Percentiles rank a stretch among this genome's conserved stretches.
Evolutionary conservation across 2,329 filamentous ascomycete species (phyloP).

Genomic region (Sporothrix curviconia): DNA sequence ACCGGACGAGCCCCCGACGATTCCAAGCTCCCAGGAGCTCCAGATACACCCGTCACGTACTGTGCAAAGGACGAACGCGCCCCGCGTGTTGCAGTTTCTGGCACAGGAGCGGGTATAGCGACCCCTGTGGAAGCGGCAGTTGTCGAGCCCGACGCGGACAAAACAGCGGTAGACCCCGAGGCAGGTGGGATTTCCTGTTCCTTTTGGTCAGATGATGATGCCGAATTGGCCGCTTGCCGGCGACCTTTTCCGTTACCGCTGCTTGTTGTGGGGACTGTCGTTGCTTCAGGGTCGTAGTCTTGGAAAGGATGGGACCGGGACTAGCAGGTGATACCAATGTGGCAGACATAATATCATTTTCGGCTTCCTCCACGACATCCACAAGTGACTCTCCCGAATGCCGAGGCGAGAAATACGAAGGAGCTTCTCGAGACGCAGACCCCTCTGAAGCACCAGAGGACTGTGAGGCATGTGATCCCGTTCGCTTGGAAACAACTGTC

Average conservation of each 20-base stretch:
- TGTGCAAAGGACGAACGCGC: neutral
- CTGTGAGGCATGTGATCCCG: constrained; percentile 48
- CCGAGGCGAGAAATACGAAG: neutral
- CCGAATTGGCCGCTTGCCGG: constrained; percentile 40
- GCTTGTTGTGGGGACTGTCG: constrained; percentile 9
- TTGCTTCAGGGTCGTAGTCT: neutral
- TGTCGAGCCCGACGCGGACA: neutral
- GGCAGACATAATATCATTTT: neutral
- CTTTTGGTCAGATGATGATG: constrained; percentile 13
- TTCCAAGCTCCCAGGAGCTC: constrained; percentile 1
- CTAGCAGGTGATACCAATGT: neutral
- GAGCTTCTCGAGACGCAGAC: constrained; percentile 17
- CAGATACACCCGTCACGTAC: neutral
- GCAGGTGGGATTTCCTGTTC: constrained; percentile 3
- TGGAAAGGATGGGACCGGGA: neutral
- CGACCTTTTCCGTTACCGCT: constrained; percentile 37
- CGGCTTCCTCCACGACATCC: constrained; percentile 7
- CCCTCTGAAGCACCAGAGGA: constrained; percentile 33
- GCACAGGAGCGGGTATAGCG: neutral
- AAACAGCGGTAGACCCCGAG: constrained; percentile 1
- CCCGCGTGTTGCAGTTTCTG: neutral
- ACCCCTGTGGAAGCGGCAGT: neutral
- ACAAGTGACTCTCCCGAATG: constrained; percentile 1
- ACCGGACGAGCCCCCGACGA: constrained; percentile 7
- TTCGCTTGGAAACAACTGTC: constrained; percentile 39